Base-by-base conservation (phyloP, 352 stramenopile species). In the Elongisporangium undulatum region DNA sequence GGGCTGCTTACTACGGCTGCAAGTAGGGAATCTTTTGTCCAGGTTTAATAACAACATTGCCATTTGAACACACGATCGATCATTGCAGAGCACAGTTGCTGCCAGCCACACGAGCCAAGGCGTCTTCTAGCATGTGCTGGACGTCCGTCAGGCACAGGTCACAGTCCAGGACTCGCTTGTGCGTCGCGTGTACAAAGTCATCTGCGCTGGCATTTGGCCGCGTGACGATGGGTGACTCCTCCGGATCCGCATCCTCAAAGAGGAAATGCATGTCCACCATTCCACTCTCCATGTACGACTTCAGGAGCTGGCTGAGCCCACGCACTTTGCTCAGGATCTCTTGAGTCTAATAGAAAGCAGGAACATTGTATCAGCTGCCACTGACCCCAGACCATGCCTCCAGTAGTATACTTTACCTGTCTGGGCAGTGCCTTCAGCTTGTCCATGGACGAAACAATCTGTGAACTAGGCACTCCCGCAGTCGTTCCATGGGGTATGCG, bases 31-130 rank as follows among this genome's bases (percentile, higher is more conserved):
- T n/a, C n/a, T n/a, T n/a, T n/a, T n/a, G n/a, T n/a, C n/a, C n/a
- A n/a, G n/a, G n/a, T n/a, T n/a, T n/a, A n/a, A n/a, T n/a, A n/a
- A n/a, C n/a, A n/a, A n/a, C n/a, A n/a, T n/a, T n/a, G n/a, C n/a
- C n/a, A n/a, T 55, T 60, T 55, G 15, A 39, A 45, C 17, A 64
- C 22, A 49, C 24, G 5, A 15, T 21, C 50, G 13, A 12, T 29
- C 19, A 85, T 53, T 85, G 72, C 51, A 85, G 61, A 17, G 71
- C 72, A 20, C 75, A 85, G 9, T 58, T 68, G 23, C 60, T 77
- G 2, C 72, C 75, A 52, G 80, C 71, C 19, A 69, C 58, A 10
- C 64, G 64, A 56, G 75, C 72, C 16, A 65, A 74, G n/a, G 56
- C 56, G n/a, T 82, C 72, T 58, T 85, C 75, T 52, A 80, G 62